These are phyloP conservation scores for Secale cereale DNA, from an alignment of 176 grass and related monocot genomes.

Conservation along the genomic window DNA sequence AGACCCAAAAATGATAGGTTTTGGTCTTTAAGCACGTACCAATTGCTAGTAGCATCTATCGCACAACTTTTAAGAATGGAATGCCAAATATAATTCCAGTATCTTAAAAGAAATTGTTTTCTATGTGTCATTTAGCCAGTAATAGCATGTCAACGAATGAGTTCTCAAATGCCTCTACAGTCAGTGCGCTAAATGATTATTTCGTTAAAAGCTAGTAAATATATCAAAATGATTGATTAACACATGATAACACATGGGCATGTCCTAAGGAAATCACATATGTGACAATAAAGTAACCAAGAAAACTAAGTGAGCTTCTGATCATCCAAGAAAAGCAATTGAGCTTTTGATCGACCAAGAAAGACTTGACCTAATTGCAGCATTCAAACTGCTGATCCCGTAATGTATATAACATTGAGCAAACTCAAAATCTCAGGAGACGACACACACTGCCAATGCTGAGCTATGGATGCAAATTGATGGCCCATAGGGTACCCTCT, in stretches of 20 bases:
- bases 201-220: background rate
- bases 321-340: background rate
- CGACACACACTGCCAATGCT: background rate
- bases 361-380: background rate
- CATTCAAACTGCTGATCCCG: background rate
- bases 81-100: background rate
- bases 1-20: background rate
- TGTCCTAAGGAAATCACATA: background rate
- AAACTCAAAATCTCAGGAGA: background rate
- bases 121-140: background rate
- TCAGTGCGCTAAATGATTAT: background rate
- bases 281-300: background rate
- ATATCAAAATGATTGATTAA: background rate
- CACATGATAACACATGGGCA: background rate
- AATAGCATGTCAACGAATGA: background rate
- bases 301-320: background rate
- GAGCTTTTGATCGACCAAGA: background rate
- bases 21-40: background rate
- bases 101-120: background rate
- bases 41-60: background rate
- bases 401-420: background rate
- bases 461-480: background rate
- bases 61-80: background rate
- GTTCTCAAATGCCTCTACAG: background rate
- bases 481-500: background rate